A percentile compares a stretch with the other conserved stretches of the same genome.
Evolutionary conservation across 768 basidiomycete species (phyloP).

Genomic region (Trametes cingulata): DNA sequence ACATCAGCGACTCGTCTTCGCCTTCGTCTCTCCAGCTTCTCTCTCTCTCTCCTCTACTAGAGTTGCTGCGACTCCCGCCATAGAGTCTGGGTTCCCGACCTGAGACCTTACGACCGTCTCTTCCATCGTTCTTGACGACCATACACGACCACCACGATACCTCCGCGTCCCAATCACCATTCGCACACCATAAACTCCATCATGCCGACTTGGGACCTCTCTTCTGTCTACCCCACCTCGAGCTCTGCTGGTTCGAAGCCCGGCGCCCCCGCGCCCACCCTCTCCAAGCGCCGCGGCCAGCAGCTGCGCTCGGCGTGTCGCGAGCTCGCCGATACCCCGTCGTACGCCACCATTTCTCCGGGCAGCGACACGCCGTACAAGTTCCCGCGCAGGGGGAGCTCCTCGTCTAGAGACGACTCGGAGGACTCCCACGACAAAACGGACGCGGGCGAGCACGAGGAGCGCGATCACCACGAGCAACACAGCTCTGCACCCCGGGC

Average conservation of each 20-base stretch:
- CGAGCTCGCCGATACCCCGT: slow-evolving; percentile 3
- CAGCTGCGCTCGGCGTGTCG: background rate
- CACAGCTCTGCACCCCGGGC: background rate
- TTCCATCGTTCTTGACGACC: background rate
- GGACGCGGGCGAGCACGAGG: background rate
- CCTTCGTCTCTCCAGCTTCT: no score
- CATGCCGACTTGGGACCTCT: slow-evolving; percentile 3
- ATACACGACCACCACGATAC: background rate
- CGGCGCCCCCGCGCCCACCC: background rate
- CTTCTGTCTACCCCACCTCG: background rate
- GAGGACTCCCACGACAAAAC: background rate
- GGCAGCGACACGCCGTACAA: background rate
- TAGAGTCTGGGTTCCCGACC: background rate
- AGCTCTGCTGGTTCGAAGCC: background rate
- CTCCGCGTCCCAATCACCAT: background rate
- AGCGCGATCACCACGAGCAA: background rate
- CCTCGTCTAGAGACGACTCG: background rate
- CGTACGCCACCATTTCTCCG: background rate
- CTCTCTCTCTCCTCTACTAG: no score
- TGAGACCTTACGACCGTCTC: slow-evolving; percentile 3
- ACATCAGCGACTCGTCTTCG: slow-evolving; percentile 3
- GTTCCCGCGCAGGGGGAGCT: background rate
- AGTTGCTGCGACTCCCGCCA: no score
- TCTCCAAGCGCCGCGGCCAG: slow-evolving; percentile 7
- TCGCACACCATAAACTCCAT: background rate